Conservation (phyloP, 352 stramenopile genomes). For the Pythium aphanidermatum region DNA sequence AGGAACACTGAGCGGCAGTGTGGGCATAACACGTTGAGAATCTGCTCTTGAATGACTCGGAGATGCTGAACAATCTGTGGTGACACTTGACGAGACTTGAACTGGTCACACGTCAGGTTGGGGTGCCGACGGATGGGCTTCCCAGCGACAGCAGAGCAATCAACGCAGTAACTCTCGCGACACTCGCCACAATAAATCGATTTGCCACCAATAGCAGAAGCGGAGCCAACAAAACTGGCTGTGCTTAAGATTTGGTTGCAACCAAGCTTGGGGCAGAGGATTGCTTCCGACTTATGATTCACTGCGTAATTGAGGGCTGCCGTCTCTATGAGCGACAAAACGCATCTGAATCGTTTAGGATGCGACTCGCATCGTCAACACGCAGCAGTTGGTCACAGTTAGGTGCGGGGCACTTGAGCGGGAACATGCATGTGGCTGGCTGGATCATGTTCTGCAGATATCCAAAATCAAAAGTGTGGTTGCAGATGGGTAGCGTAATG, state of each 20-base stretch:
- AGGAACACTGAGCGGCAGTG: slow-evolving; percentile 19
- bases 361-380: slow-evolving; percentile 8
- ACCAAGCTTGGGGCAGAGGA: slow-evolving; percentile 15
- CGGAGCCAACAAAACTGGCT: not conserved
- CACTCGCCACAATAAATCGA: slow-evolving; percentile 20
- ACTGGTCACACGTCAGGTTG: slow-evolving; percentile 11
- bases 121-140: slow-evolving; percentile 2
- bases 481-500: slow-evolving; percentile 11
- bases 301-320: slow-evolving; percentile 16
- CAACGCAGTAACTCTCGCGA: slow-evolving; percentile 11
- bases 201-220: not conserved
- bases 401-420: slow-evolving; percentile 3
- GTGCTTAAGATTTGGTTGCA: slow-evolving; percentile 21
- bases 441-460: slow-evolving; percentile 10
- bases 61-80: slow-evolving; percentile 10
- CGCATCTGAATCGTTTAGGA: slow-evolving; percentile 3
- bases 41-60: slow-evolving; percentile 17
- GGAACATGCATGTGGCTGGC: not conserved
- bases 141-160: slow-evolving; percentile 3
- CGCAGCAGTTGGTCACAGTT: slow-evolving; percentile 3
- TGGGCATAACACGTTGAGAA: slow-evolving; percentile 22
- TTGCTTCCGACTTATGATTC: not conserved
- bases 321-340: slow-evolving; percentile 11
- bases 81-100: not conserved
- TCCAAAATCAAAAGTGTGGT: slow-evolving; percentile 12